These are phyloP conservation scores for Paecilomyces fulvus DNA, from an alignment of 2,329 filamentous ascomycete genomes.

Conservation along the genomic window DNA sequence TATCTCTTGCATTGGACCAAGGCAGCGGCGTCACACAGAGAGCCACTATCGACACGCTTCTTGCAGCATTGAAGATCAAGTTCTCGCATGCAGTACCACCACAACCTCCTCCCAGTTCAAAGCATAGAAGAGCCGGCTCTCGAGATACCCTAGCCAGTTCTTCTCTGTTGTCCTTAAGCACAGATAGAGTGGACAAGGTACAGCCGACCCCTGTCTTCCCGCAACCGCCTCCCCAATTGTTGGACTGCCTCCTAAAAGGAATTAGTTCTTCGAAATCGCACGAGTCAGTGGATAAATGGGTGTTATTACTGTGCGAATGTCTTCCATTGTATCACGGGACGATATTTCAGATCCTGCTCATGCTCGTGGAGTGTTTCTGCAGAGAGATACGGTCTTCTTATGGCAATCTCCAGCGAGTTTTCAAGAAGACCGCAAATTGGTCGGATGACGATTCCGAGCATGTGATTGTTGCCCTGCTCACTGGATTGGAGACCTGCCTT, in stretches of 20 bases:
- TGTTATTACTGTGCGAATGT: constrained; percentile 72
- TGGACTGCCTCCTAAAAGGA: constrained; percentile 76
- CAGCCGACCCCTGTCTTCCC: constrained; percentile 23
- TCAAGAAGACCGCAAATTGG: constrained; percentile 33
- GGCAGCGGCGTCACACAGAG: constrained; percentile 66
- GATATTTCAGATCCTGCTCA: constrained; percentile 85
- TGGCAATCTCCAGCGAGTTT: constrained; percentile 50
- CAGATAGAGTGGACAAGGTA: constrained; percentile 35
- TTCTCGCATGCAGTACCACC: constrained; percentile 30
- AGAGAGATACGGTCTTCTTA: constrained; percentile 67
- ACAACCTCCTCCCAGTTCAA: constrained; percentile 18
- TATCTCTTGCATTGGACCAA: constrained; percentile 52
- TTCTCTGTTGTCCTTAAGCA: constrained; percentile 38
- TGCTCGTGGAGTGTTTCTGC: constrained; percentile 83
- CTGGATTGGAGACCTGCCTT: constrained; percentile 83
- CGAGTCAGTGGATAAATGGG: constrained; percentile 81
- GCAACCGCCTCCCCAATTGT: constrained; percentile 53
- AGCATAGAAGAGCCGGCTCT: constrained; percentile 30
- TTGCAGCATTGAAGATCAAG: constrained; percentile 61
- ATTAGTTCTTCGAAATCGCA: constrained; percentile 67
- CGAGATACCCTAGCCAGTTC: constrained; percentile 32
- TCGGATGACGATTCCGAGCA: constrained; percentile 49
- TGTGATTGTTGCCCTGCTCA: constrained; percentile 66
- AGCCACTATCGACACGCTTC: constrained; percentile 68
- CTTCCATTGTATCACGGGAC: constrained; percentile 74